Evolutionary conservation across 805 yeast species (phyloP).

Genomic region (Priceomyces castillae): DNA sequence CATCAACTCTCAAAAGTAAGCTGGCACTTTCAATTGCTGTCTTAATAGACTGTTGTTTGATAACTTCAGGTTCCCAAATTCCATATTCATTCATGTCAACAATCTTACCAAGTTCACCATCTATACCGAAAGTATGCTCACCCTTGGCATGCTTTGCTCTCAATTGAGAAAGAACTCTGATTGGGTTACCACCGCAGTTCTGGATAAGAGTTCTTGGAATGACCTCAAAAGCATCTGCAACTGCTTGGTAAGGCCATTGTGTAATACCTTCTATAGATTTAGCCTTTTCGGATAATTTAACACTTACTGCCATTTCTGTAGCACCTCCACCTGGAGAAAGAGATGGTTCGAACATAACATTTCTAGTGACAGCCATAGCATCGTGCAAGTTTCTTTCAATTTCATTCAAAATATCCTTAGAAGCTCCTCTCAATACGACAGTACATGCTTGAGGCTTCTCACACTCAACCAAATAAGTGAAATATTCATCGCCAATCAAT

Average conservation of each 20-base stretch:
- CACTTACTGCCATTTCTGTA: constrained; percentile 97
- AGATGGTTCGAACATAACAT: constrained; percentile 91
- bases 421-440: constrained; percentile 88
- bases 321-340: constrained; percentile 99
- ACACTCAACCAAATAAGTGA: constrained; percentile 79
- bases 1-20: constrained; percentile 91
- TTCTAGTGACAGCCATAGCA: constrained; percentile 97
- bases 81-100: constrained; percentile 96
- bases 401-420: constrained; percentile 94
- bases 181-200: constrained; percentile 97
- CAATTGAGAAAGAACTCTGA: constrained; percentile 80
- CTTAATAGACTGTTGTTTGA: constrained; percentile 93
- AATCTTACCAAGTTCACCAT: constrained; percentile 91
- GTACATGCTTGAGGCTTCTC: constrained; percentile 91
- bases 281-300: constrained; percentile 83
- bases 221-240: constrained; percentile 97
- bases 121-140: constrained; percentile 79
- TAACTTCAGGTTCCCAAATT: constrained; percentile 98
- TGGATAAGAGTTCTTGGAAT: constrained; percentile 96
- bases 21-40: constrained; percentile 99
- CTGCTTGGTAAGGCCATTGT: constrained; percentile 99
- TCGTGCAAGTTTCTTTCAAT: constrained; percentile 96
- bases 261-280: constrained; percentile 90
- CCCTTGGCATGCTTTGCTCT: constrained; percentile 98
- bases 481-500: constrained; percentile 96